phyloP scores from a whole-genome alignment of 1,139 yeast genomes.

The Magnusiomyces paraingens region DNA sequence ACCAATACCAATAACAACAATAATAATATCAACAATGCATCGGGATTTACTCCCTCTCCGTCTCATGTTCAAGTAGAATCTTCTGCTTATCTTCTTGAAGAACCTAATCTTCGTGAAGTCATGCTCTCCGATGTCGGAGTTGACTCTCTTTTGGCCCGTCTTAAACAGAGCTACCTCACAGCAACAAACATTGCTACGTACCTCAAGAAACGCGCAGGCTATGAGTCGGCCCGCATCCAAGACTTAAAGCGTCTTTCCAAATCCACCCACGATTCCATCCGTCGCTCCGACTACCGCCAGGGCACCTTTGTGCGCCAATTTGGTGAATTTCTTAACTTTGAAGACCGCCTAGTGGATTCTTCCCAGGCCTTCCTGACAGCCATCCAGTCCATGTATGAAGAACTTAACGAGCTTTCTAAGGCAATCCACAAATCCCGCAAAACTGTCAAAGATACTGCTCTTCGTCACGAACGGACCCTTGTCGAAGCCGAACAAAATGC shows the following conservation, averaged over 20 bases:
- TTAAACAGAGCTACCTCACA: constrained; percentile 72
- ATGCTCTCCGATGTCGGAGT: constrained; percentile 51
- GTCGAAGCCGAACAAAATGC: constrained; percentile 74
- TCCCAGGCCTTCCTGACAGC: constrained; percentile 75
- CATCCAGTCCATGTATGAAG: constrained; percentile 79
- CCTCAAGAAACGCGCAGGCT: constrained; percentile 67
- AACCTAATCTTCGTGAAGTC: constrained; percentile 43
- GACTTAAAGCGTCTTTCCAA: constrained; percentile 64
- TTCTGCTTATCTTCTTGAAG: constrained; percentile 36
- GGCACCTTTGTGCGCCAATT: constrained; percentile 67
- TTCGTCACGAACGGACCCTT: constrained; percentile 76
- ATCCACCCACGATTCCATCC: constrained; percentile 48
- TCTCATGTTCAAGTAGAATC: neutral
- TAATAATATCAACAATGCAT: neutral
- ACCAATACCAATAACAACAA: neutral
- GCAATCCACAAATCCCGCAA: constrained; percentile 70
- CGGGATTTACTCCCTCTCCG: neutral
- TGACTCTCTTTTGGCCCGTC: constrained; percentile 60
- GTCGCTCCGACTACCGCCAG: constrained; percentile 45
- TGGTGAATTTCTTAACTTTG: constrained; percentile 65
- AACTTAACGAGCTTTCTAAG: constrained; percentile 62
- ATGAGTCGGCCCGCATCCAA: constrained; percentile 72
- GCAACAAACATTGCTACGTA: constrained; percentile 81
- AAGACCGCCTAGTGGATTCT: constrained; percentile 67
- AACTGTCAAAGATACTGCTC: constrained; percentile 70